A percentile compares a stretch with the other conserved stretches of the same genome.
Conservation (phyloP, 106 monocot species). For the Iris macrosiphon region DNA sequence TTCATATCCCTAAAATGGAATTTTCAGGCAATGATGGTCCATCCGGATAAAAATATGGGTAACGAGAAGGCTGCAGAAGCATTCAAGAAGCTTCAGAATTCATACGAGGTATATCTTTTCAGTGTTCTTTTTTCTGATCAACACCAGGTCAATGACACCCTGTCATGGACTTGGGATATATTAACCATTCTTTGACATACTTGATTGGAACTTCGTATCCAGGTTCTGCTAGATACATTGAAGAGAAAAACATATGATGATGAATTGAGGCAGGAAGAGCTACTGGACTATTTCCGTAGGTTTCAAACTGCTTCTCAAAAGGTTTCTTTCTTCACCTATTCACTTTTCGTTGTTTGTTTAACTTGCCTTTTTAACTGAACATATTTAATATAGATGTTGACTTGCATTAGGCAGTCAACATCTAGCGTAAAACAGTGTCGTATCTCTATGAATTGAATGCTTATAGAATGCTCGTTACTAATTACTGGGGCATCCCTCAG, state of each 20-base stretch:
- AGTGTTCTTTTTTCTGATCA: slow-evolving; percentile 3
- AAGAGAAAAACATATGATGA: slow-evolving; percentile 96
- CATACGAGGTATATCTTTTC: slow-evolving; percentile 65
- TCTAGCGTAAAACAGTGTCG: no score
- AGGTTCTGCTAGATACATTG: slow-evolving; percentile 91
- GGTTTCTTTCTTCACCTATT: slow-evolving; percentile 27
- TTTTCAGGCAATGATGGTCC: slow-evolving; percentile 90
- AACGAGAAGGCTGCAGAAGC: slow-evolving; percentile 95
- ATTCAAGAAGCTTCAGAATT: slow-evolving; percentile 99
- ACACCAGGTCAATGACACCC: not conserved
- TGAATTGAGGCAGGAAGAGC: slow-evolving; percentile 80
- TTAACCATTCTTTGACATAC: no score
- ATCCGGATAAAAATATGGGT: slow-evolving; percentile 97
- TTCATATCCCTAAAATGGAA: slow-evolving; percentile 2
- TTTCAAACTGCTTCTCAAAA: slow-evolving; percentile 68
- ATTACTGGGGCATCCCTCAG: no score
- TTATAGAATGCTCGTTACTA: no score
- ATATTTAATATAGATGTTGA: no score
- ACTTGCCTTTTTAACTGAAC: slow-evolving; percentile 1
- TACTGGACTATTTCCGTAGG: slow-evolving; percentile 73
- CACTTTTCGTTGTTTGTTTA: not conserved
- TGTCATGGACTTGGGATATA: no score
- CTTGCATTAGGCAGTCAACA: no score
- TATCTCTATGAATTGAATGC: no score
- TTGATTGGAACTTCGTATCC: no score